These are phyloP conservation scores for Eimeria zaria DNA, from an alignment of 169 alveolate genomes.

Conservation along the genomic window DNA sequence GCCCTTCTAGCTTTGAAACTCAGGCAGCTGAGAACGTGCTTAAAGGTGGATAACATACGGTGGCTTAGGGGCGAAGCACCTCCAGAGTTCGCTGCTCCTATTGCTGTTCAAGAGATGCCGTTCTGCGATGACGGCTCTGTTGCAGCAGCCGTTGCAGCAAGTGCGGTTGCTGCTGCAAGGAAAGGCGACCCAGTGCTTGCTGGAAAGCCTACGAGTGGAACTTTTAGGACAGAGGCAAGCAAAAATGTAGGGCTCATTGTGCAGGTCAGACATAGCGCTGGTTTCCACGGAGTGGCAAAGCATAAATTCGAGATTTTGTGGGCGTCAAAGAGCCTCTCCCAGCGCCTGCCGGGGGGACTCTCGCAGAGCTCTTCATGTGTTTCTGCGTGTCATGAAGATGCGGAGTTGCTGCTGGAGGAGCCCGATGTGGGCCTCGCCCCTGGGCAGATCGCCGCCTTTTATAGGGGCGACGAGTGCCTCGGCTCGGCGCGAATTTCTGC, in stretches of 20 bases:
- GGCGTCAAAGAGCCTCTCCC: neutral
- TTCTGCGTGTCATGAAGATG: constrained; percentile 17
- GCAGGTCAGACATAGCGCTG: constrained; percentile 76
- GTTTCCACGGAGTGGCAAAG: constrained; percentile 57
- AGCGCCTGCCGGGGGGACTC: neutral
- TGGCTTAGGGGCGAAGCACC: constrained; percentile 68
- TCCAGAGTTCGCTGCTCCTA: constrained; percentile 36
- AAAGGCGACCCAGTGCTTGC: neutral
- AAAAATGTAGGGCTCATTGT: neutral
- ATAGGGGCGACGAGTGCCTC: constrained; percentile 87
- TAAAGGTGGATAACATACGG: constrained; percentile 53
- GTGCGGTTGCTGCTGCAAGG: constrained; percentile 31
- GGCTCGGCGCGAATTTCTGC: constrained; percentile 87
- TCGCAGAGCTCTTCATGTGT: neutral
- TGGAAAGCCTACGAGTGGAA: neutral
- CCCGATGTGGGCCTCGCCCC: constrained; percentile 91
- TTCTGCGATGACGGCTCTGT: neutral
- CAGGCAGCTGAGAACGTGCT: constrained; percentile 51
- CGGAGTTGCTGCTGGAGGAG: constrained; percentile 80
- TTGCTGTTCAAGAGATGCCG: neutral
- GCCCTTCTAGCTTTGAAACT: constrained; percentile 72
- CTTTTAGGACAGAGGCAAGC: neutral
- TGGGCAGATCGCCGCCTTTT: constrained; percentile 90
- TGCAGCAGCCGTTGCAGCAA: constrained; percentile 65
- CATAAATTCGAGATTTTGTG: constrained; percentile 50